A percentile compares a stretch with the other conserved stretches of the same genome.
Evolutionary conservation across 768 basidiomycete genomes (phyloP).

Genomic region (Amanita pseudoporphyria): DNA sequence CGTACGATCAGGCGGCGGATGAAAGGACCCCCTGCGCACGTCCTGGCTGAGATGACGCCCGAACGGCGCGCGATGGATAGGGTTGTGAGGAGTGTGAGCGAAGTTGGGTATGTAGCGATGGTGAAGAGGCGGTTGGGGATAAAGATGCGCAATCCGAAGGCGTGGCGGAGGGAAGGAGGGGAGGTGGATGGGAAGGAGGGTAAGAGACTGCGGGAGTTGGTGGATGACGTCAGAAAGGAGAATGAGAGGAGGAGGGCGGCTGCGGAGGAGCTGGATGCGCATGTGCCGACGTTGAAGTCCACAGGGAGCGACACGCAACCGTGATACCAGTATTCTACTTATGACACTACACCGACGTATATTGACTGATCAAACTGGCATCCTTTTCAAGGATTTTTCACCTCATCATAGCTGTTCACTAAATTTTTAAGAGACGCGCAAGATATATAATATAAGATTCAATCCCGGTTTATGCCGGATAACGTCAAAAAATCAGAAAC

Average conservation of each 20-base stretch:
- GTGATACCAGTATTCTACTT: too few species aligned
- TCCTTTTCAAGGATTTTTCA: too few species aligned
- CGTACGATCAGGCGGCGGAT: constrained; percentile 37
- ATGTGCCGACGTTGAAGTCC: too few species aligned
- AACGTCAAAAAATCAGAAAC: too few species aligned
- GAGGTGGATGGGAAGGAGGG: constrained; percentile 2
- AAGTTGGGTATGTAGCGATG: constrained; percentile 63
- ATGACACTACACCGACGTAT: too few species aligned
- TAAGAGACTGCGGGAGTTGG: constrained; percentile 8
- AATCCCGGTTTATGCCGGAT: too few species aligned
- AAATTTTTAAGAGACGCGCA: too few species aligned
- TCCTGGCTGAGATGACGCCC: constrained; percentile 42
- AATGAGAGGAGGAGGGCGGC: constrained; percentile 17
- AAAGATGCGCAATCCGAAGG: constrained; percentile 31
- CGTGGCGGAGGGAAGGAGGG: constrained; percentile 24
- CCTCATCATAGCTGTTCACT: too few species aligned
- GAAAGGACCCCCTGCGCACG: constrained; percentile 55
- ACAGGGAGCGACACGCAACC: too few species aligned
- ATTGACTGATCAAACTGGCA: too few species aligned
- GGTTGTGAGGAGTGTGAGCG: constrained; percentile 42
- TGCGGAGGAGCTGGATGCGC: too few species aligned
- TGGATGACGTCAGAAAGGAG: constrained; percentile 18
- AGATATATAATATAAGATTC: too few species aligned
- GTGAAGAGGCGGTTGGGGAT: constrained; percentile 50
- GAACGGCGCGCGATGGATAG: constrained; percentile 37